Base-by-base conservation (phyloP, 495 filamentous ascomycete genomes). In the Hyaloscypha variabilis region DNA sequence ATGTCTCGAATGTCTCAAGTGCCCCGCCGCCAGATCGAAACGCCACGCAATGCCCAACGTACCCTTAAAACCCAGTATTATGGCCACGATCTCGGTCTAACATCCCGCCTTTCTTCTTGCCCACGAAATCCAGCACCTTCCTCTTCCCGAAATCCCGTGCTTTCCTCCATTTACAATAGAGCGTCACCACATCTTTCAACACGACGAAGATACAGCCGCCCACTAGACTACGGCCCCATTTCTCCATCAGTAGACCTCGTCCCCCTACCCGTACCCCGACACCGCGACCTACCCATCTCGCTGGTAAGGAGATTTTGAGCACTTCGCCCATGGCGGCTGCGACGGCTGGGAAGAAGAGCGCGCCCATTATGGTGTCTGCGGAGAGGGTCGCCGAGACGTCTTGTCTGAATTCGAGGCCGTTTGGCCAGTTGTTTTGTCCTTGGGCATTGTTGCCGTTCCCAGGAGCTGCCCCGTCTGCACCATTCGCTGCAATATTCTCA, bases 141-240 rank as follows among this genome's bases (percentile, higher is more conserved):
- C 88, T 80, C 68, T 83, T 79, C 58, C 86, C 79, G 76, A 90
- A 86, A 66, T 84, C 82, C 73, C 85, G 81, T 19, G 89, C 89
- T 67, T 88, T 79, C 73, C 81, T 85, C 84, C 88, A 92, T 58
- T 85, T 80, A 34, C 85, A 88, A 72, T 91, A 92, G 0, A 91
- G 75, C 56, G 85, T 76, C 53, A 91, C 69, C 14, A 85, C 87
- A 78, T 92, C 89, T 68, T 90, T 91, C 28, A 90, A 69, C 11
- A 90, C 80, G 42, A 92, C 86, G 66, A 91, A 89, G 49, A 88
- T 75, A 75, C 88, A 91, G 1, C 89, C 89, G 14, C 89, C 89
- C 23, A 91, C 78, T 6, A 91, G 78, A 66, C 83, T 91, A 30
- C 89, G 77, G 17, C 88, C 89, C 85, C 89, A 91, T 56, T 82